Base-by-base conservation (phyloP, 2,329 filamentous ascomycete genomes). In the Tothia fuscella region DNA sequence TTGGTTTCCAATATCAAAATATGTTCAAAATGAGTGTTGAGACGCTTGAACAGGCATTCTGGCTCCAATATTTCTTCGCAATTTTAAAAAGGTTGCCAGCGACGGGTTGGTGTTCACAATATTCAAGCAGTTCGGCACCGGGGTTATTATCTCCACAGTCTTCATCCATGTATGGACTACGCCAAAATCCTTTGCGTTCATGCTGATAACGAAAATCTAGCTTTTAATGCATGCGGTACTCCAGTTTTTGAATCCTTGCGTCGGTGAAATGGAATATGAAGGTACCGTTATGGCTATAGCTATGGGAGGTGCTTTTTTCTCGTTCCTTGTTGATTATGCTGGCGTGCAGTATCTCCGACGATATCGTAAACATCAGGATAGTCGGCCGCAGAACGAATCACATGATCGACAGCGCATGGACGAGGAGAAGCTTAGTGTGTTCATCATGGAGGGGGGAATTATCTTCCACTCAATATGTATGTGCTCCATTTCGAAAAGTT, bases 271-370 rank as follows among this genome's bases (percentile, higher is more conserved):
- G 3, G 54, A 64, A 4, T 88, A 82, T 50, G 82, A 88, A 57
- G 72, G 65, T 3, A 82, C 78, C 0, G 74, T 81, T 0, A 72
- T 80, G 0, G 76, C 81, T 2, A 74, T 88, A 29, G 69, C 82
- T 35, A 81, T 87, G 75, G 82, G 76, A 0, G 82, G 82, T 0
- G 61, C 85, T 1, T 80, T 86, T 56, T 49, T 86, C 3, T 79
- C 82, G 0, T 87, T 86, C 57, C 51, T 82, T 2, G 67, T 84
- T 26, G 82, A 88, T 53, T 85, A 76, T 50, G 26, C 32, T 9
- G 32, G 32, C 6, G 17, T 24, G 9, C 35, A 26, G 35, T 38
- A 38, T 38, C 35, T 38, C 13, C 21, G 17, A 9, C 21, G 17
- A 10, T n/a, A 20, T 10, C 12, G 10, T 9, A 38, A 38, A 10